A percentile compares a stretch with the other conserved stretches of the same genome.
Conservation (phyloP, 306 rosid genomes). For the Betula pendula region DNA sequence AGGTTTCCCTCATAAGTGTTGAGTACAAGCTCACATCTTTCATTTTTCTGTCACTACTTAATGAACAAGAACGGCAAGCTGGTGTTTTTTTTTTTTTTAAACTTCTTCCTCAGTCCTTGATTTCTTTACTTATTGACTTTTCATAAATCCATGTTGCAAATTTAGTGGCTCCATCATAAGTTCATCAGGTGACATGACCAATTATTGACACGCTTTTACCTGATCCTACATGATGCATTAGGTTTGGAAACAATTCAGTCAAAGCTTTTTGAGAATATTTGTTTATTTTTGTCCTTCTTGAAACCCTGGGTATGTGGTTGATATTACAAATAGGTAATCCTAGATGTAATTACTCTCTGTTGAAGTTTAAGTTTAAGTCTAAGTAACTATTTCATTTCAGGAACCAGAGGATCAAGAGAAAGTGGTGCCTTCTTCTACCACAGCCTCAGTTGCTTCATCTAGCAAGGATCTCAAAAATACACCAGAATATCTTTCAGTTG, state of each 20-base stretch:
- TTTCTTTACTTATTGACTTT: not conserved
- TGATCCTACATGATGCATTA: not conserved
- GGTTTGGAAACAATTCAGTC: not conserved
- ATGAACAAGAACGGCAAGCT: not conserved
- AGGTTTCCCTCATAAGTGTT: not conserved
- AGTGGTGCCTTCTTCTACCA: slow-evolving; percentile 31
- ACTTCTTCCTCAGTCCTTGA: not conserved
- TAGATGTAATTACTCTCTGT: not conserved
- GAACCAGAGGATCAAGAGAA: slow-evolving; percentile 42
- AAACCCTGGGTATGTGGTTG: not conserved
- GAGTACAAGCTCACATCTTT: not conserved
- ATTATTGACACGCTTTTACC: not conserved
- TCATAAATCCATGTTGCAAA: not conserved
- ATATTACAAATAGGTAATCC: not conserved
- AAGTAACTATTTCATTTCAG: slow-evolving; percentile 40
- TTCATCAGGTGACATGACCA: not conserved
- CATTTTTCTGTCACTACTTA: not conserved
- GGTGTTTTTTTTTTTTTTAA: not conserved
- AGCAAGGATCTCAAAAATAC: slow-evolving; percentile 34
- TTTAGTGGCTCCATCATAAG: not conserved
- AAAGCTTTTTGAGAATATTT: not conserved
- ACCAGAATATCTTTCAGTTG: slow-evolving; percentile 41
- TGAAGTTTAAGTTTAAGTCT: not conserved
- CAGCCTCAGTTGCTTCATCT: slow-evolving; percentile 45
- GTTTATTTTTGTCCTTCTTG: not conserved